These are phyloP conservation scores for Prunus dulcis DNA, from an alignment of 306 rosid genomes.

Conservation along the genomic window DNA sequence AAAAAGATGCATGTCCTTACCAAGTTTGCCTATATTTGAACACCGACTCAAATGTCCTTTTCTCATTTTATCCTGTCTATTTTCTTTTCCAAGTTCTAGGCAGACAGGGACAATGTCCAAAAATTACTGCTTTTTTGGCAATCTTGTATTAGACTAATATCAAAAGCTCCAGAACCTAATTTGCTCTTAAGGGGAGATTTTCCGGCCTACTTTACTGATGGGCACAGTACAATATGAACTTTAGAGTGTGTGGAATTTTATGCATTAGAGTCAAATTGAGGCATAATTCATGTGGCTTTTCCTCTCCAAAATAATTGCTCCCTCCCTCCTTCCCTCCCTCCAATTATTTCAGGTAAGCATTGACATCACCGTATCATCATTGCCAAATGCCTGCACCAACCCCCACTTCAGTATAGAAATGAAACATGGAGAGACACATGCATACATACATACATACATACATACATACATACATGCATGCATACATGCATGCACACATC, in stretches of 20 bases:
- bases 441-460: not conserved
- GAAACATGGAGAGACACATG: not conserved
- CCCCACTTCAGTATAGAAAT: not conserved
- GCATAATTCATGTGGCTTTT: not conserved
- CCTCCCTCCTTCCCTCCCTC: not conserved
- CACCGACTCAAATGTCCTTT: conserved; percentile 18
- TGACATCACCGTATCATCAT: not conserved
- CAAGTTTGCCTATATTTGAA: conserved; percentile 32
- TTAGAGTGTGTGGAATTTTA: not conserved
- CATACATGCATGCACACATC: too few species aligned
- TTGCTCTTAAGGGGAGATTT: conserved; percentile 29
- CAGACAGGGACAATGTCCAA: conserved; percentile 42
- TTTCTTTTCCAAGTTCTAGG: conserved; percentile 41
- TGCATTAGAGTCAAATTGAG: not conserved
- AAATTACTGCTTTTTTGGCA: conserved; percentile 40
- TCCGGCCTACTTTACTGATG: not conserved
- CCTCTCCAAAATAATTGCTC: not conserved
- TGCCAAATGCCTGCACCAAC: not conserved
- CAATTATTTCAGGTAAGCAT: not conserved
- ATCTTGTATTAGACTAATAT: conserved; percentile 32
- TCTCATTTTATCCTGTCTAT: conserved; percentile 24
- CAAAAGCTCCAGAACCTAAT: conserved; percentile 26
- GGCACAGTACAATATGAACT: conserved; percentile 4
- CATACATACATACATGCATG: not conserved
- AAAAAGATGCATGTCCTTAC: not conserved